phyloP scores from a whole-genome alignment of 139 green algal genomes.

The Coelastrella sp. region DNA sequence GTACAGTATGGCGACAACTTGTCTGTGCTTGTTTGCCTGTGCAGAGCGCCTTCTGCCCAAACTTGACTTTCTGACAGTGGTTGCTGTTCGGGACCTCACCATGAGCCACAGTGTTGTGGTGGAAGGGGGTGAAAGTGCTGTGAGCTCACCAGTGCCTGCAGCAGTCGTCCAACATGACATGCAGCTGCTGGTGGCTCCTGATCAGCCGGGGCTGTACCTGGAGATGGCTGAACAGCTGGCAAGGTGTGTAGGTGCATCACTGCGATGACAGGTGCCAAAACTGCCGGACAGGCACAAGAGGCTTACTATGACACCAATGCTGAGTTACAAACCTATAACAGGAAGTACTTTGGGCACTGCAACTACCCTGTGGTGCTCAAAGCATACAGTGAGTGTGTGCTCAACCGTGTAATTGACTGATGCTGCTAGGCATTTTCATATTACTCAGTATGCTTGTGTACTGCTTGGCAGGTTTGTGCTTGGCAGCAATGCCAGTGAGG shows the following conservation, averaged over 20 bases:
- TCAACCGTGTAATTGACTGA: neutral
- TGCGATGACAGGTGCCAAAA: too few species aligned
- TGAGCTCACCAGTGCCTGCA: neutral
- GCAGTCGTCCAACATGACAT: constrained; percentile 43
- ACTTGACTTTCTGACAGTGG: constrained; percentile 32
- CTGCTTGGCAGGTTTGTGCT: neutral
- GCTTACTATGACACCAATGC: neutral
- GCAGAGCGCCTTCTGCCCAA: constrained; percentile 29
- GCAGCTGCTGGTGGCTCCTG: constrained; percentile 37
- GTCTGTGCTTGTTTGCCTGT: neutral
- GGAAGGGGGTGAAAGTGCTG: neutral
- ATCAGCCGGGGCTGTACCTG: neutral
- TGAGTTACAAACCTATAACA: neutral
- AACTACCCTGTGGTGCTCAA: neutral
- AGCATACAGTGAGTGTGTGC: neutral
- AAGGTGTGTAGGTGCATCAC: neutral
- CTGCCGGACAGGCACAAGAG: neutral
- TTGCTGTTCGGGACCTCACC: constrained; percentile 31
- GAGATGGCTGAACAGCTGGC: constrained; percentile 35
- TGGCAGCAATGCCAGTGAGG: neutral
- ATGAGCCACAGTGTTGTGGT: constrained; percentile 7
- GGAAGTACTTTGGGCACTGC: too few species aligned
- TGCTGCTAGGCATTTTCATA: neutral
- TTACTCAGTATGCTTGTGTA: neutral
- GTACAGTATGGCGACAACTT: neutral